Evolutionary conservation across 2,329 filamentous ascomycete species (phyloP).

Genomic region (Aureobasidium leucospermi): DNA sequence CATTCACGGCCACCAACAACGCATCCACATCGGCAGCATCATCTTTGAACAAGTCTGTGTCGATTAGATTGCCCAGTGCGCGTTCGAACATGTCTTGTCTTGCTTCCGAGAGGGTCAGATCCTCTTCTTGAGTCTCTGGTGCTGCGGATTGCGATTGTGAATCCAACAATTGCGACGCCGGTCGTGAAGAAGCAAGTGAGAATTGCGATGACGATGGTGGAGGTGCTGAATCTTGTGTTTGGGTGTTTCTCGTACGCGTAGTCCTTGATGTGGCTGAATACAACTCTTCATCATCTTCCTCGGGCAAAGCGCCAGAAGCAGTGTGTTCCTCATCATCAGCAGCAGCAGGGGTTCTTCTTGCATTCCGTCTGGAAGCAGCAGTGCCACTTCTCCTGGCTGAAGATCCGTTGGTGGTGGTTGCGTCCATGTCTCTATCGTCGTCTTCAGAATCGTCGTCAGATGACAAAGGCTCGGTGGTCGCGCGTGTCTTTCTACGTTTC

Average conservation of each 20-base stretch:
- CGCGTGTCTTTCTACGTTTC: conserved; percentile 72
- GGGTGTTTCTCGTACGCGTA: conserved; percentile 20
- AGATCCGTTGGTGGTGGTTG: conserved; percentile 35
- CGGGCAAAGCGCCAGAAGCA: conserved; percentile 27
- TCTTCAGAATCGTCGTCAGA: conserved; percentile 50
- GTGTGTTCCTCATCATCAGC: conserved; percentile 20
- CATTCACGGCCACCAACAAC: too few species aligned
- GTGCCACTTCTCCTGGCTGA: conserved; percentile 18
- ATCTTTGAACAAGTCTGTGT: too few species aligned
- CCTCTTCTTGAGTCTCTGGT: too few species aligned
- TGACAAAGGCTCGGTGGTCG: conserved; percentile 47
- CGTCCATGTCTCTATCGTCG: conserved; percentile 51
- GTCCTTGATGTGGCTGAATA: conserved; percentile 44
- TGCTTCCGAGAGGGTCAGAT: too few species aligned
- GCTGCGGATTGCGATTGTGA: conserved; percentile 36
- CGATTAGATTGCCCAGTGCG: too few species aligned
- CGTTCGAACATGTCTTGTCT: too few species aligned
- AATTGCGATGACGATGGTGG: conserved; percentile 47
- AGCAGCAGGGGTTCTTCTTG: conserved; percentile 1
- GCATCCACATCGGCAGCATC: too few species aligned
- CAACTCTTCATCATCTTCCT: conserved; percentile 49
- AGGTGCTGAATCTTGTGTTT: conserved; percentile 23
- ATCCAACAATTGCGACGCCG: conserved; percentile 61
- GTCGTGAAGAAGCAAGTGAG: conserved; percentile 73
- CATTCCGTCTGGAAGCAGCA: conserved; percentile 16